These are phyloP conservation scores for Ascosphaera apis DNA, from an alignment of 2,329 filamentous ascomycete genomes.

Conservation along the genomic window DNA sequence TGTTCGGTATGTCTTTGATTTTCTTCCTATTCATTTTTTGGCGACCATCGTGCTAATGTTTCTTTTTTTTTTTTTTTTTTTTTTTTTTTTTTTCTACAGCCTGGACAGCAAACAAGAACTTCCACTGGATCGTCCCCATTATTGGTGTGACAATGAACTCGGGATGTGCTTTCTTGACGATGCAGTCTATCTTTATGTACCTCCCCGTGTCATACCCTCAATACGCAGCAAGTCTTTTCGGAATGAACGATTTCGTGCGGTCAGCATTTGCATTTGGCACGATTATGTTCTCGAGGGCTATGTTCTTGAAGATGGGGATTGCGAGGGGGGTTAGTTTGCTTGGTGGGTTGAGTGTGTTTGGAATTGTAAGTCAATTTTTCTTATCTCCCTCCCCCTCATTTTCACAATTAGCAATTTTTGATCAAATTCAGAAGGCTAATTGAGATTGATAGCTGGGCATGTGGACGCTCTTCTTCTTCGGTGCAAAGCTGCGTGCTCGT, in stretches of 20 bases:
- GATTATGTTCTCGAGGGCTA: constrained; percentile 12
- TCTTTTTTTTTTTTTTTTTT: not conserved
- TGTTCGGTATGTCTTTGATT: constrained; percentile 15
- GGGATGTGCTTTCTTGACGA: constrained; percentile 15
- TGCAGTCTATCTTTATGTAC: constrained; percentile 22
- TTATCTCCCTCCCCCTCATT: not conserved
- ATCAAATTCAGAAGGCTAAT: no score
- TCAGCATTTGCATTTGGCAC: constrained; percentile 13
- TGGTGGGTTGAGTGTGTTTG: constrained; percentile 13
- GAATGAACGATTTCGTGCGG: constrained; percentile 15
- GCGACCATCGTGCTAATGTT: no score
- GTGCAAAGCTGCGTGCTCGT: constrained; percentile 29
- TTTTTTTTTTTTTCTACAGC: constrained; percentile 3
- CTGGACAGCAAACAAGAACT: constrained; percentile 9
- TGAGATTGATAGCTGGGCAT: constrained; percentile 28
- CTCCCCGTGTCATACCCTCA: constrained; percentile 14
- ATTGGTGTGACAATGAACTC: constrained; percentile 21
- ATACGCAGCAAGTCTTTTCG: constrained; percentile 15
- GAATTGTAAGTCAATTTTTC: constrained; percentile 3
- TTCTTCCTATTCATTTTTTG: not conserved
- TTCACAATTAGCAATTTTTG: not conserved
- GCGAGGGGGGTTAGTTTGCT: constrained; percentile 11
- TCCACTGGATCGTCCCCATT: constrained; percentile 16
- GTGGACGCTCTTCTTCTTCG: constrained; percentile 34
- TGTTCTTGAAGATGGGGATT: constrained; percentile 11